phyloP scores from a whole-genome alignment of 2,329 filamentous ascomycete genomes.

The Alternaria viburni region DNA sequence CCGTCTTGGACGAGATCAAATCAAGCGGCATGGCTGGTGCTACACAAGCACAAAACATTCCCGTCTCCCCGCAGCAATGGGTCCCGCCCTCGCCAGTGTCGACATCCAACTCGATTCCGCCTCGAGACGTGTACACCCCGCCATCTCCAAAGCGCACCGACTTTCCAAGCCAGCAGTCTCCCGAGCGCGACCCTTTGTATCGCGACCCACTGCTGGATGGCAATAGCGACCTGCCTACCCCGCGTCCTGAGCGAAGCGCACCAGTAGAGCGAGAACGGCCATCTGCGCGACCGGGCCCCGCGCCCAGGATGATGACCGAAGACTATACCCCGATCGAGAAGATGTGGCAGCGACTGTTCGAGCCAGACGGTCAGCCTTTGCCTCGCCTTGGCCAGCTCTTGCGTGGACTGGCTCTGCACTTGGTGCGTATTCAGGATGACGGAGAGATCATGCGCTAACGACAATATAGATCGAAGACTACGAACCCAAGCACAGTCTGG shows the following conservation, averaged over 20 bases:
- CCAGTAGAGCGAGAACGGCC: conserved; percentile 35
- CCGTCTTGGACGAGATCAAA: conserved; percentile 56
- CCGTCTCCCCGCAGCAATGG: conserved; percentile 45
- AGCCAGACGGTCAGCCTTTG: conserved; percentile 70
- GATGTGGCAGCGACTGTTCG: conserved; percentile 80
- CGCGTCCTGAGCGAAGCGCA: conserved; percentile 31
- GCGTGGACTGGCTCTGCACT: conserved; percentile 73
- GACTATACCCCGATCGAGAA: conserved; percentile 61
- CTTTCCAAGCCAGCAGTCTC: conserved; percentile 35
- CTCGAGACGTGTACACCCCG: conserved; percentile 60
- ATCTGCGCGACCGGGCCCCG: conserved; percentile 34
- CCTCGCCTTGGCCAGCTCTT: conserved; percentile 73
- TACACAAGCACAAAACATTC: conserved; percentile 37
- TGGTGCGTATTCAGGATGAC: conserved; percentile 59
- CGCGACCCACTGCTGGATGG: conserved; percentile 42
- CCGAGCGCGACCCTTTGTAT: conserved; percentile 45
- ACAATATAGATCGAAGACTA: conserved; percentile 68
- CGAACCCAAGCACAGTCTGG: conserved; percentile 69
- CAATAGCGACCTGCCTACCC: conserved; percentile 37
- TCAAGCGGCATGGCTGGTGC: conserved; percentile 44
- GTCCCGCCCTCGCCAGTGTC: conserved; percentile 53
- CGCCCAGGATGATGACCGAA: conserved; percentile 41
- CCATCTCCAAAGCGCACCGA: conserved; percentile 57
- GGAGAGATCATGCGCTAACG: conserved; percentile 12
- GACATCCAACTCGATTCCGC: conserved; percentile 56